Evolutionary conservation across 331 rosid genomes (phyloP), one percentile per base, ranked within the genome.

Genomic region (Malus hybrid): DNA sequence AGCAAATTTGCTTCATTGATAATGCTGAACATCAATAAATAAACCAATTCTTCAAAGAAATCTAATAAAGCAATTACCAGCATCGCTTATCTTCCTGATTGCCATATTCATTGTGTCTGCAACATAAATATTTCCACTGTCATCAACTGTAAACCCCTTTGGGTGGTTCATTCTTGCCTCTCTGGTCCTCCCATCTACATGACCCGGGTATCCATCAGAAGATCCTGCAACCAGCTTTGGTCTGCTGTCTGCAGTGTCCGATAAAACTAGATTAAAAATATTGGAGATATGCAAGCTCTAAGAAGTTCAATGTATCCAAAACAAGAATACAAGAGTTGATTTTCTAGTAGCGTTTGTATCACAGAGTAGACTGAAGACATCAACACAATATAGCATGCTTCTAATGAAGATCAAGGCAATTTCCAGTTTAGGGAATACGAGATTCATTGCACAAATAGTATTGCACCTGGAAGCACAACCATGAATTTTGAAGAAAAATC

Each of bases 151-250:
- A 42, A 93, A 65, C 59, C 98, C 98, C 82, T 89, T 93, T 2
- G 98, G 98, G 29, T 85, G 98, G 82, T 89, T 89, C 98, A 93
- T 81, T 82, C 89, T 84, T 22, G 96, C 97, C 73, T 93, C 98
- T 83, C 97, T 88, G n/a, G 67, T 84, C 85, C 56, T 93, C 67
- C 98, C 98, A 71, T 93, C 98, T 46, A 90, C 86, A 84, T 93
- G 98, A 39, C 98, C 98, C 61, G 86, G 75, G 75, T 82, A 81
- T 18, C 98, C 98, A 75, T 93, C 97, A 14, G 92, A 88, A 34
- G 98, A 93, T 60, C 98, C 97, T 57, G 92, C 86, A 28, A 93
- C 88, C 81, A 91, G 80, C 85, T 80, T 93, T 3, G 97, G 97
- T 80, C 98, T 83, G 85, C 90, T 93, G 77, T 93, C 97, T 93